These are phyloP conservation scores for Botrytis deweyae DNA, from an alignment of 2,329 filamentous ascomycete genomes.

Conservation along the genomic window DNA sequence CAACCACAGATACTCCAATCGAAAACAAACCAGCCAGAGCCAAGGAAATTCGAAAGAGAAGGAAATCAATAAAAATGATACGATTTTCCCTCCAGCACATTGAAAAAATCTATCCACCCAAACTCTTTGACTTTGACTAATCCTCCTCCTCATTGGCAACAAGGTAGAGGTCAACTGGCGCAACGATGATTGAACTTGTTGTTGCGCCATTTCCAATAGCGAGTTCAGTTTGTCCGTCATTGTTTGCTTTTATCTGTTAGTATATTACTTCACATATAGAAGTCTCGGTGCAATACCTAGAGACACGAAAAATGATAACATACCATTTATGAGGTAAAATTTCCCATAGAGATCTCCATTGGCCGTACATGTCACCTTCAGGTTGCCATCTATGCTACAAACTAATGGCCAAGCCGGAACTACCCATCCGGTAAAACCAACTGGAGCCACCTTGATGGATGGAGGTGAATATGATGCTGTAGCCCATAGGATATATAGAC, in stretches of 20 bases:
- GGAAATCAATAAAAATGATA: not conserved
- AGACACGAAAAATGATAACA: not conserved
- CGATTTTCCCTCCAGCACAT: not conserved
- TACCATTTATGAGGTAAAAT: conserved; percentile 16
- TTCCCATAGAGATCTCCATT: not conserved
- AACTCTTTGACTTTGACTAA: not conserved
- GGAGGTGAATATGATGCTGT: not conserved
- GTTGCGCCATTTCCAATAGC: conserved; percentile 14
- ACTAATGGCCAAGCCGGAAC: conserved; percentile 9
- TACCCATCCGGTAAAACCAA: not conserved
- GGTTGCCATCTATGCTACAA: not conserved
- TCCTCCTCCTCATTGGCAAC: not conserved
- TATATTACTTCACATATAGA: too few species aligned
- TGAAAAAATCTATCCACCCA: not conserved
- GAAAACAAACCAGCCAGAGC: not conserved
- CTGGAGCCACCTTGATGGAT: not conserved
- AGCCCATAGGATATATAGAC: conserved; percentile 9
- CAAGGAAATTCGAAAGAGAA: not conserved
- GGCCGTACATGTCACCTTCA: conserved; percentile 5
- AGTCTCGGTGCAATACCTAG: too few species aligned
- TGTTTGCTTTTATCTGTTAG: conserved; percentile 2
- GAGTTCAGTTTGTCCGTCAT: not conserved
- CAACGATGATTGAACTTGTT: not conserved
- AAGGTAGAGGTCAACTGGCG: conserved; percentile 3
- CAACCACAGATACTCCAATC: not conserved